phyloP scores from a whole-genome alignment of 148 eudicot genomes.

The Cornus suecica region DNA sequence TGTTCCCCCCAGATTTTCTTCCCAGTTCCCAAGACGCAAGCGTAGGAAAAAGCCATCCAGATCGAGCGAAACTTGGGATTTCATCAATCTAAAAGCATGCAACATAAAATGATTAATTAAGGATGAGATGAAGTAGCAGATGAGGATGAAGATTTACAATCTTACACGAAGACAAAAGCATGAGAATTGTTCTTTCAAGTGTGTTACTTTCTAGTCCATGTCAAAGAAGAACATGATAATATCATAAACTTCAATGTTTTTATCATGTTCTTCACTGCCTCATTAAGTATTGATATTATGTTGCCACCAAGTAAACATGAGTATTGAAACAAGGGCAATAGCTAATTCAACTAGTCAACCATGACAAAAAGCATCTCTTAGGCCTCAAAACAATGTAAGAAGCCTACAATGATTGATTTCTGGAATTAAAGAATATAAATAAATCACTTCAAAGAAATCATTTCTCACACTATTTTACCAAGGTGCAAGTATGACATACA shows the following conservation, averaged over 20 bases:
- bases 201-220: neutral
- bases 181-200: neutral
- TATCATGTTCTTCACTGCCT: neutral
- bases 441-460: neutral
- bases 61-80: conserved; percentile 28
- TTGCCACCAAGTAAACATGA: neutral
- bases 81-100: conserved; percentile 46
- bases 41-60: conserved; percentile 59
- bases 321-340: neutral
- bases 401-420: neutral
- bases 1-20: conserved; percentile 40
- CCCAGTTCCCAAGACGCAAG: conserved; percentile 54
- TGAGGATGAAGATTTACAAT: too few species aligned
- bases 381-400: neutral
- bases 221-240: neutral
- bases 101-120: neutral
- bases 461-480: neutral
- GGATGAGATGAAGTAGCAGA: neutral
- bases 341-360: neutral
- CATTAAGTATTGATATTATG: neutral
- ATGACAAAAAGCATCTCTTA: too few species aligned
- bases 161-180: neutral
- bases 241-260: neutral
- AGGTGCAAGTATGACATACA: neutral
- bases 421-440: neutral